Evolutionary conservation across 305 asterid genomes (phyloP).

Genomic region (Euphrasia arctica): DNA sequence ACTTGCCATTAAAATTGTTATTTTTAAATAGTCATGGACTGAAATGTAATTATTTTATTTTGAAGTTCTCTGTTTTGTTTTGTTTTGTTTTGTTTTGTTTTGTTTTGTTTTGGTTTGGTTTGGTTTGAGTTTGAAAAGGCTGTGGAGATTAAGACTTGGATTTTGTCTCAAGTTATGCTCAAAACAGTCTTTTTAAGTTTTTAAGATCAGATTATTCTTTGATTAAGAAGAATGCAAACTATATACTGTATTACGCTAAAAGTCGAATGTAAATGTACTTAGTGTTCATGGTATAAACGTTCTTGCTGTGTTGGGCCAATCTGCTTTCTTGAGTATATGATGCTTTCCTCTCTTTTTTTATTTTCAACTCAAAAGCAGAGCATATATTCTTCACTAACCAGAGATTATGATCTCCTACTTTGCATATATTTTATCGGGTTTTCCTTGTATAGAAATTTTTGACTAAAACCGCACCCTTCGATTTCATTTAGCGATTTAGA

Average conservation of each 20-base stretch:
- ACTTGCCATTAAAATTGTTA: background rate
- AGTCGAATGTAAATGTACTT: background rate
- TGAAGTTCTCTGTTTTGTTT: background rate
- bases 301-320: background rate
- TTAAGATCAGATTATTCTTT: slow-evolving; percentile 8
- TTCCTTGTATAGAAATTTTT: slow-evolving; percentile 31
- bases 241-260: no score
- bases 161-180: slow-evolving; percentile 60
- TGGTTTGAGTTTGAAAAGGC: slow-evolving; percentile 20
- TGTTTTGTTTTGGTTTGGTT: no score
- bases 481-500: slow-evolving; percentile 23
- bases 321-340: slow-evolving; percentile 8
- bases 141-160: slow-evolving; percentile 33
- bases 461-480: slow-evolving; percentile 26
- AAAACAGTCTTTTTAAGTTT: background rate
- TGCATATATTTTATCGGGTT: background rate
- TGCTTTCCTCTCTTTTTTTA: slow-evolving; percentile 4
- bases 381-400: slow-evolving; percentile 32
- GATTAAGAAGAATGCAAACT: slow-evolving; percentile 28
- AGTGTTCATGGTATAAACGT: background rate
- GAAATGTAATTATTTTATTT: background rate
- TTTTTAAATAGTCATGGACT: background rate
- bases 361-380: slow-evolving; percentile 26
- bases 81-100: background rate
- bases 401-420: no score